Conservation (phyloP, 1,284 basidiomycete genomes). For the Malassezia dermatis region DNA sequence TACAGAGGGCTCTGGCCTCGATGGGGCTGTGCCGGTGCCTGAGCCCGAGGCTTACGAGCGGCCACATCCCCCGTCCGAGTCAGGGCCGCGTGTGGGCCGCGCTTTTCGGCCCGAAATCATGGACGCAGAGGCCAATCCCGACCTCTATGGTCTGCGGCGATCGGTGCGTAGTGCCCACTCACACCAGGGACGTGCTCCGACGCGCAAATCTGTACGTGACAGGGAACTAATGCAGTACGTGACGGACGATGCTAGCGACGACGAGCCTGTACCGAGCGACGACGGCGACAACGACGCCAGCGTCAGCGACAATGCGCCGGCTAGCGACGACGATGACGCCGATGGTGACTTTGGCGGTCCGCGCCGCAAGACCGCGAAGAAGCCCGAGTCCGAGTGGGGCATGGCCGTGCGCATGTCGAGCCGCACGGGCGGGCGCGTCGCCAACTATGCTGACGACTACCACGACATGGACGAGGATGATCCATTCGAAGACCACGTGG, state of each 20-base stretch:
- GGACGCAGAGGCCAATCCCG: slow-evolving; percentile 17
- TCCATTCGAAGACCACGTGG: slow-evolving; percentile 40
- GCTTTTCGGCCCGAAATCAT: slow-evolving; percentile 6
- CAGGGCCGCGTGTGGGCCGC: background rate
- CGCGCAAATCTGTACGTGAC: background rate
- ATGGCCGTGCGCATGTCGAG: slow-evolving; percentile 54
- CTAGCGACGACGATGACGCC: slow-evolving; percentile 62
- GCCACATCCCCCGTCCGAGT: background rate
- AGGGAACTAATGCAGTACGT: slow-evolving; percentile 4
- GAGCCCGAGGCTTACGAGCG: background rate
- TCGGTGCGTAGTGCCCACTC: slow-evolving; percentile 22
- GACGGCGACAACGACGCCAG: slow-evolving; percentile 42
- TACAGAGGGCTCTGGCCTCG: background rate
- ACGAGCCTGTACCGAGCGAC: slow-evolving; percentile 20
- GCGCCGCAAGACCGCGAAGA: slow-evolving; percentile 6
- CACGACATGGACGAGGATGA: slow-evolving; percentile 42
- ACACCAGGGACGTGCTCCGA: slow-evolving; percentile 17
- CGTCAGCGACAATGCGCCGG: slow-evolving; percentile 73
- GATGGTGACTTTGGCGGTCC: slow-evolving; percentile 17
- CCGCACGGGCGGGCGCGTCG: slow-evolving; percentile 33
- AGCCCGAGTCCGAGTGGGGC: slow-evolving; percentile 2
- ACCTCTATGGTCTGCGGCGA: slow-evolving; percentile 17
- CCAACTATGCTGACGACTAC: slow-evolving; percentile 48
- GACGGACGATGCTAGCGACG: slow-evolving; percentile 20
- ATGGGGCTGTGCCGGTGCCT: background rate